Evolutionary conservation across 2,329 filamentous ascomycete genomes (phyloP).

Genomic region (Raffaelea arxii): DNA sequence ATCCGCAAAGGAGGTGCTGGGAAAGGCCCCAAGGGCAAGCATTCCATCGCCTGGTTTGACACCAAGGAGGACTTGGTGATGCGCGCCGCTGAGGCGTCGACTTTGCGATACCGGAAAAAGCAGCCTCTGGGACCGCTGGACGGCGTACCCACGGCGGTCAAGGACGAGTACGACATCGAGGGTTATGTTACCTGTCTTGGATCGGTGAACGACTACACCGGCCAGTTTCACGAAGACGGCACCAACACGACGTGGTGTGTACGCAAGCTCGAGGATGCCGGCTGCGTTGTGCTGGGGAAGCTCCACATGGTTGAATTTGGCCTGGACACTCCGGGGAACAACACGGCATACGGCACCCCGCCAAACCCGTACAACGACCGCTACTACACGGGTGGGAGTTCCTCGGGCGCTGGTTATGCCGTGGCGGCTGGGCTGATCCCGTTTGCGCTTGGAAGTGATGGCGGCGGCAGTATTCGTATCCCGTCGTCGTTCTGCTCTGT

Average conservation of each 20-base stretch:
- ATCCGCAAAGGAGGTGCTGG: slow-evolving; percentile 20
- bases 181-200: slow-evolving; percentile 62
- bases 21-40: slow-evolving; percentile 25
- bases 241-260: slow-evolving; percentile 58
- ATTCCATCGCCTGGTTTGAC: slow-evolving; percentile 35
- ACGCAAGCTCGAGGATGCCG: slow-evolving; percentile 58
- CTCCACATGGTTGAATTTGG: slow-evolving; percentile 70
- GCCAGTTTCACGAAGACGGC: slow-evolving; percentile 25
- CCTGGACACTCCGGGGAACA: slow-evolving; percentile 67
- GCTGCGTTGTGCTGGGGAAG: slow-evolving; percentile 63
- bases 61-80: slow-evolving; percentile 30
- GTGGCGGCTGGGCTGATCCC: slow-evolving; percentile 62
- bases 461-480: slow-evolving; percentile 65
- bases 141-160: slow-evolving; percentile 64
- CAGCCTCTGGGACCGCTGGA: slow-evolving; percentile 55
- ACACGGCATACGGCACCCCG: slow-evolving; percentile 63
- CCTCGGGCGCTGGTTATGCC: slow-evolving; percentile 62
- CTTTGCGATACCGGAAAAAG: slow-evolving; percentile 38
- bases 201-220: slow-evolving; percentile 49
- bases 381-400: slow-evolving; percentile 72
- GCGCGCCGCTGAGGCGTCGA: slow-evolving; percentile 33
- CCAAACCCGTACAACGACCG: slow-evolving; percentile 61
- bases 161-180: slow-evolving; percentile 68
- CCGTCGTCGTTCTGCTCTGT: slow-evolving; percentile 63
- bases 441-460: slow-evolving; percentile 62